Base-by-base conservation (phyloP, 1,139 yeast species). In the Debaryomyces udenii region DNA sequence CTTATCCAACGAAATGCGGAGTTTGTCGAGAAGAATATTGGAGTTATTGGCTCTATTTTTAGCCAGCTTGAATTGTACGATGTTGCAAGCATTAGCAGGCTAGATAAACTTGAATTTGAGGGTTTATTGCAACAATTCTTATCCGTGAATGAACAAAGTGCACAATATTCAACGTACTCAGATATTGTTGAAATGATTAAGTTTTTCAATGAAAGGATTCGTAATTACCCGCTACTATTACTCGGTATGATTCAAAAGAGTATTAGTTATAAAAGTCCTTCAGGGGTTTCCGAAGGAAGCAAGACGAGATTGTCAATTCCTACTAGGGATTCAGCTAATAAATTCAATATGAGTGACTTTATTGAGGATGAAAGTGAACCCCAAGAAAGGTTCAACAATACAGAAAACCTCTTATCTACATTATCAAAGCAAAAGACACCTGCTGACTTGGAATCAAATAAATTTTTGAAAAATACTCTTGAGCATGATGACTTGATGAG, bases 261-360 rank as follows among this genome's bases (percentile, higher is more conserved):
- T 16, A 2, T 31, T 16, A 35, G 39, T 6, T n/a, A 11, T 7
- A 17, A 22, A 16, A 29, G 35, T 20, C 24, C 28, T 10, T n/a
- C 11, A 4, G 23, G 18, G 4, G n/a, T 35, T 10, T 16, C 11
- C 10, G 23, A 18, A 10, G 10, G 13, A 11, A 14, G 17, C 22
- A 36, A 36, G 27, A 23, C 29, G 11, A 36, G 27, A 23, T 11
- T 36, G 16, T 22, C 39, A 4, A 26, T 36, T 22, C 40, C 40
- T 9, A 11, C 31, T 10, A 18, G 15, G 4, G 40, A 37, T 2
- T 26, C 34, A 7, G 30, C 38, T 22, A 42, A 45, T 36, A 54
- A 53, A 24, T 63, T 64, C 41, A 53, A 55, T 38, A 57, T 64
- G 46, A 44, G 49, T 16, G 66, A 62, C 13, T 63, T 62, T 40